Evolutionary conservation across 148 eudicot species (phyloP), one percentile per base, ranked within the genome.

Genomic region (Camellia japonica): DNA sequence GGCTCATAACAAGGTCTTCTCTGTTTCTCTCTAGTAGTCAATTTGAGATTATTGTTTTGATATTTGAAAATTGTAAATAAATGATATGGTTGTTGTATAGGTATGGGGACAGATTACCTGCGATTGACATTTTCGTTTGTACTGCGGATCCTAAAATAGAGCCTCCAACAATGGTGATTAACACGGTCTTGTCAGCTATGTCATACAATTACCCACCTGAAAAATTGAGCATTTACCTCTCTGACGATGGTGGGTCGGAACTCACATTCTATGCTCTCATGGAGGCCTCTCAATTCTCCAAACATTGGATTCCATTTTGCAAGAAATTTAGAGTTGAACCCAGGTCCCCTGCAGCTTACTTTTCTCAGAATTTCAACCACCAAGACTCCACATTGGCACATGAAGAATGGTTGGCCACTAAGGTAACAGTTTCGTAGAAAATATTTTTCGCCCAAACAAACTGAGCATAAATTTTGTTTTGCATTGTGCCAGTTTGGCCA

Each of bases 221-320:
- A 42, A 88, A 85, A 42, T 68, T 88, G 66, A 82, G 78, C 11
- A 13, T 88, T 70, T 88, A 83, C 54, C 83, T 88, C 30, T 88
- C 90, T 0, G 90, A 88, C 30, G 90, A 88, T 68, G 90, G 90
- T 38, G 71, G 90, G 43, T 88, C 90, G 1, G 80, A 83, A 16
- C 77, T 85, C 30, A 88, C 90, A 5, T 88, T 88, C 75, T 85
- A 88, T 77, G 88, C 86, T 71, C 85, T 88, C 30, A 65, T 85
- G 1, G 90, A 88, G 76, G 88, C 90, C 69, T 85, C 90, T 44
- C 18, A 59, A 2, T 88, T 88, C 62, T 82, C 88, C 10, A 83
- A 83, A 54, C 61, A 73, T 11, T 88, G 90, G 90, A 79, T 88
- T 23, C 90, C 90, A 0, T 88, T 88, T 60, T 85, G 86, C 87